Percentiles rank a stretch among this genome's conserved stretches.
Evolutionary conservation across 192 early-diverging fungal genomes (phyloP).

Genomic region (Backusella luteola): DNA sequence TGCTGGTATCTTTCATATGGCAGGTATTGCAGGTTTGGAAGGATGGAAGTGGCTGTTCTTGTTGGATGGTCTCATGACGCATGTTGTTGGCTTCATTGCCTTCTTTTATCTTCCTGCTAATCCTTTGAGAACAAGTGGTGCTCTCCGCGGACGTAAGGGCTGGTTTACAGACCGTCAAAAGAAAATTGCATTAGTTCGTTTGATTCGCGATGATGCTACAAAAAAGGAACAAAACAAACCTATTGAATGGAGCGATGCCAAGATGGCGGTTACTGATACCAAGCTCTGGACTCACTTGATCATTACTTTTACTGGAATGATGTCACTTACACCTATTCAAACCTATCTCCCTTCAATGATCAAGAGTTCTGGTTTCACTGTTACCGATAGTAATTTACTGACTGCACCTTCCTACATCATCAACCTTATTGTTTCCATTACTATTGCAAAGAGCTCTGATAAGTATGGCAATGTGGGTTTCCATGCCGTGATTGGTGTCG

Average conservation of each 20-base stretch:
- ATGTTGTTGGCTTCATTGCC: conserved; percentile 24
- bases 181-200: conserved; percentile 56
- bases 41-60: conserved; percentile 72
- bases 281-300: conserved; percentile 25
- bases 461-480: conserved; percentile 17
- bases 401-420: conserved; percentile 31
- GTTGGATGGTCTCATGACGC: conserved; percentile 53
- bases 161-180: conserved; percentile 57
- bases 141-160: conserved; percentile 9
- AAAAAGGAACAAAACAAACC: conserved; percentile 44
- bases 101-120: conserved; percentile 57
- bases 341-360: conserved; percentile 27
- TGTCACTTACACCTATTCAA: conserved; percentile 17
- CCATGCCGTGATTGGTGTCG: neutral
- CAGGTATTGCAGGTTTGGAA: conserved; percentile 48
- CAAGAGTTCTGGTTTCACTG: conserved; percentile 21
- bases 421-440: conserved; percentile 20
- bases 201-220: conserved; percentile 57
- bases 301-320: conserved; percentile 11
- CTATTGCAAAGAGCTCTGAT: conserved; percentile 10
- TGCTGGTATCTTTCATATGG: conserved; percentile 54
- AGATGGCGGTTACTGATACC: conserved; percentile 17
- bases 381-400: conserved; percentile 22
- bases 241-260: conserved; percentile 17
- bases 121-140: conserved; percentile 33